Conservation (phyloP, 495 filamentous ascomycete genomes). For the Penicillium tannophilum region DNA sequence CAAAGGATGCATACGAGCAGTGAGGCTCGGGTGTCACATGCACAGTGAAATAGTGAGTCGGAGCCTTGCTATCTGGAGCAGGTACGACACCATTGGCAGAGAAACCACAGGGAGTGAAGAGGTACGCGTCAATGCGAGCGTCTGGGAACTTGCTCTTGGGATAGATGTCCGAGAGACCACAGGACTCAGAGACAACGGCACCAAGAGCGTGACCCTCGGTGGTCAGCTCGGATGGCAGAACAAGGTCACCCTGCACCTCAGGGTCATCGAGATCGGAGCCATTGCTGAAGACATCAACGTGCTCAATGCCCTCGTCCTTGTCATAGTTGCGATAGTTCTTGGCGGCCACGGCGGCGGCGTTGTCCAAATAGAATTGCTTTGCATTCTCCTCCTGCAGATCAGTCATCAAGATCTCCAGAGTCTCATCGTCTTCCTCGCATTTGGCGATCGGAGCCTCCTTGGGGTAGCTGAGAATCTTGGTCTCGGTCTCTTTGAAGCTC, state of each 20-base stretch:
- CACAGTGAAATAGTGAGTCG: slow-evolving; percentile 96
- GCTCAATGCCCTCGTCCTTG: slow-evolving; percentile 52
- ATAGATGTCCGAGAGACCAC: slow-evolving; percentile 89
- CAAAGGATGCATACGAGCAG: slow-evolving; percentile 98
- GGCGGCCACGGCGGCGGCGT: slow-evolving; percentile 88
- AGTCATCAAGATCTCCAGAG: slow-evolving; percentile 97
- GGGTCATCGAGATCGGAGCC: slow-evolving; percentile 66
- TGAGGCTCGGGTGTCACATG: slow-evolving; percentile 97
- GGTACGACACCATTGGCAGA: slow-evolving; percentile 97
- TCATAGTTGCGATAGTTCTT: slow-evolving; percentile 62
- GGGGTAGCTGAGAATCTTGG: slow-evolving; percentile 61
- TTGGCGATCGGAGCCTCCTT: slow-evolving; percentile 35
- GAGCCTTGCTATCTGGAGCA: slow-evolving; percentile 62
- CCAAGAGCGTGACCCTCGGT: slow-evolving; percentile 95
- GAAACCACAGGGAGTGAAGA: slow-evolving; percentile 97
- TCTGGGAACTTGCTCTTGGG: slow-evolving; percentile 85
- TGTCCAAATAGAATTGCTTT: slow-evolving; percentile 93
- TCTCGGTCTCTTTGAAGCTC: slow-evolving; percentile 62
- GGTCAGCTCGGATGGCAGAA: slow-evolving; percentile 70
- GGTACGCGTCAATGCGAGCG: slow-evolving; percentile 91
- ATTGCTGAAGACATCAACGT: slow-evolving; percentile 79
- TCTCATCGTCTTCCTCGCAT: slow-evolving; percentile 72
- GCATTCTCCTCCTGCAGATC: slow-evolving; percentile 91
- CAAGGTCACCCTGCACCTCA: slow-evolving; percentile 56
- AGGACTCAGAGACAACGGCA: slow-evolving; percentile 87